These are phyloP conservation scores for Termitomyces bulborhizus DNA, from an alignment of 768 basidiomycete genomes.

Conservation along the genomic window DNA sequence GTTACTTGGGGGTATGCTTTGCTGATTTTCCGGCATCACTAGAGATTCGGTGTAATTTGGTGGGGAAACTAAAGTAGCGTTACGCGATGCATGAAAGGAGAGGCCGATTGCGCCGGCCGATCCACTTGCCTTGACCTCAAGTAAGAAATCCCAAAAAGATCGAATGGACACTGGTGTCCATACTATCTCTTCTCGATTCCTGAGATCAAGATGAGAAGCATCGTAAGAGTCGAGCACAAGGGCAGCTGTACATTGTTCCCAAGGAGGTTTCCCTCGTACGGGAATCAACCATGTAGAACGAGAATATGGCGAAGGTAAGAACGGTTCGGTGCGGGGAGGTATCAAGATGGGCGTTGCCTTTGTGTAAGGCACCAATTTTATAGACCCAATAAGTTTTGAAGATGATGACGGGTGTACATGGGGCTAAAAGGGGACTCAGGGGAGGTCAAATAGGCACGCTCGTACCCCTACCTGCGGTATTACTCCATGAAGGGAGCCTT, in stretches of 20 bases:
- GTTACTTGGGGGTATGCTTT: not conserved
- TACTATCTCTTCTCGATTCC: conserved; percentile 22
- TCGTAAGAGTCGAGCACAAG: conserved; percentile 27
- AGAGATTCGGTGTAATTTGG: not conserved
- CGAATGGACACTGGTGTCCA: conserved; percentile 42
- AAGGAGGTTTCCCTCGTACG: conserved; percentile 46
- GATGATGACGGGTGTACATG: conserved; percentile 27
- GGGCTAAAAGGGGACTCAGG: conserved; percentile 21
- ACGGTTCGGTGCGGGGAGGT: conserved; percentile 22
- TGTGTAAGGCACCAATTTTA: conserved; percentile 23
- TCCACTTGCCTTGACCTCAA: conserved; percentile 28
- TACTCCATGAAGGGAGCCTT: conserved; percentile 26
- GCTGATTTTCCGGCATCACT: not conserved
- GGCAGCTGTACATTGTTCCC: conserved; percentile 38
- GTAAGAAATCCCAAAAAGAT: conserved; percentile 47
- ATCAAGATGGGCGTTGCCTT: conserved; percentile 31
- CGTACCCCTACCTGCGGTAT: conserved; percentile 40
- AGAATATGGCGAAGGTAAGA: conserved; percentile 21
- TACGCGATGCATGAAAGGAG: conserved; percentile 32
- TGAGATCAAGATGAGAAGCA: conserved; percentile 14
- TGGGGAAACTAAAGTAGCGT: not conserved
- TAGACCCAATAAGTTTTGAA: conserved; percentile 13
- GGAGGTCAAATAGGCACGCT: conserved; percentile 14
- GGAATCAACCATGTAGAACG: conserved; percentile 56
- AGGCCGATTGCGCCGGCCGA: conserved; percentile 42